Conservation (phyloP, 179 eudicot genomes). For the Sideroxylon spinosum region DNA sequence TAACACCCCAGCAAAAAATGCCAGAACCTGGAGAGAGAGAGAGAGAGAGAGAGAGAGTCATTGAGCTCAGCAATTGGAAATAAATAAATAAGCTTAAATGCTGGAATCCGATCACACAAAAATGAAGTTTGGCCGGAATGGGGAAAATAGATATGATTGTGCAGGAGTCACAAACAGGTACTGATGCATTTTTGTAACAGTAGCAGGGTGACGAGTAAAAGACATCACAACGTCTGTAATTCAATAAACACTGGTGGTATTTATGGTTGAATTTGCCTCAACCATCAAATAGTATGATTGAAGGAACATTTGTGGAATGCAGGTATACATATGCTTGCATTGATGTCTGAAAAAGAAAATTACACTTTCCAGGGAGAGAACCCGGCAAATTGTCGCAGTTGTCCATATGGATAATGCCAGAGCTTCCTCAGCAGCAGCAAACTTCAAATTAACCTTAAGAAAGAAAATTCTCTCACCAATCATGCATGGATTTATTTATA, state of each 20-base stretch:
- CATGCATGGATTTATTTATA: neutral
- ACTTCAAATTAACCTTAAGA: constrained; percentile 60
- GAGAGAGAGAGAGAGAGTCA: neutral
- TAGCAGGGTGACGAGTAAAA: neutral
- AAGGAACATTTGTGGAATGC: neutral
- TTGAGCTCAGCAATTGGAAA: constrained; percentile 4
- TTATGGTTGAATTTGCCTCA: neutral
- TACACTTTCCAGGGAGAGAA: constrained; percentile 89
- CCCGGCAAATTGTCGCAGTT: constrained; percentile 80
- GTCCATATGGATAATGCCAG: constrained; percentile 85
- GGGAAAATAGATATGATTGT: neutral
- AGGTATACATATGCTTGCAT: neutral
- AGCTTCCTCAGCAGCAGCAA: constrained; percentile 93
- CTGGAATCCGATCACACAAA: neutral
- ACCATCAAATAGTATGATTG: neutral
- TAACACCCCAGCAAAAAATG: constrained; percentile 73
- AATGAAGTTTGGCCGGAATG: neutral
- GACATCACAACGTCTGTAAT: no score
- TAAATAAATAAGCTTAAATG: neutral
- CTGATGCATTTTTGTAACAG: neutral
- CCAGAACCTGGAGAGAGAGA: constrained; percentile 59
- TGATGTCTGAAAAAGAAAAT: constrained; percentile 18
- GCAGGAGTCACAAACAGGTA: neutral
- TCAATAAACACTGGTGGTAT: neutral
- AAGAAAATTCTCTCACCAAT: constrained; percentile 12